Evolutionary conservation across 345 rosid genomes (phyloP).

Genomic region (Populus tremula): DNA sequence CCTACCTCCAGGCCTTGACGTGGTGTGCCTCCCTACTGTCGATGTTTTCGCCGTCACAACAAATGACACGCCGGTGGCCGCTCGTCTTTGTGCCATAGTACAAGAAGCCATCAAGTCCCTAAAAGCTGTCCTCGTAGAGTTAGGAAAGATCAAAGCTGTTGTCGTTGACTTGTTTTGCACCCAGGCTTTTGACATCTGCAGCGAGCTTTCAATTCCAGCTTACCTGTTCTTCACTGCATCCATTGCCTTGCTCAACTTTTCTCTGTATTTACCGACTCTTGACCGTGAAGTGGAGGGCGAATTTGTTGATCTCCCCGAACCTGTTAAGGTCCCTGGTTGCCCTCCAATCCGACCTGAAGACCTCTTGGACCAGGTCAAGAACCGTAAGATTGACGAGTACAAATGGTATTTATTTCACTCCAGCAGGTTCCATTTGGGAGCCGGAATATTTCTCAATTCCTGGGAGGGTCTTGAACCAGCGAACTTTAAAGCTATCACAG

Average conservation of each 20-base stretch:
- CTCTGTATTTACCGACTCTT: constrained; percentile 19
- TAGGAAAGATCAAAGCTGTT: constrained; percentile 8
- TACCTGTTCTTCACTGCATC: constrained; percentile 19
- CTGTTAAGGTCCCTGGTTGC: constrained; percentile 24
- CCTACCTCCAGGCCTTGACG: constrained; percentile 12
- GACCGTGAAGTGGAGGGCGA: constrained; percentile 22
- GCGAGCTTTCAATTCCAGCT: constrained; percentile 14
- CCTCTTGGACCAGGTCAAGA: constrained; percentile 6
- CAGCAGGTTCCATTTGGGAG: constrained; percentile 7
- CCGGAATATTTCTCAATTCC: constrained; percentile 23
- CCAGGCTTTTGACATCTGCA: constrained; percentile 16
- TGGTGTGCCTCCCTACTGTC: constrained; percentile 22
- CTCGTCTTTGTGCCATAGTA: constrained; percentile 19
- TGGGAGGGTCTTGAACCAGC: constrained; percentile 24
- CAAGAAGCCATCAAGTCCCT: constrained; percentile 16
- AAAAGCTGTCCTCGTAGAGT: constrained; percentile 12
- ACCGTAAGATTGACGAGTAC: constrained; percentile 18
- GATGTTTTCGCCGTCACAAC: constrained; percentile 5
- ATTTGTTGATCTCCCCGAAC: constrained; percentile 18
- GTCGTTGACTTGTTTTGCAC: constrained; percentile 21
- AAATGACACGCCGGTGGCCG: not conserved
- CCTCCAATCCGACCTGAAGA: constrained; percentile 16
- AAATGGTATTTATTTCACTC: constrained; percentile 8
- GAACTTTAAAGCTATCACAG: constrained; percentile 4
- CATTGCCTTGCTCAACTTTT: constrained; percentile 5